Conservation (phyloP, 371 early-diverging fungal genomes). For the Apophysomyces trapeziformis region DNA sequence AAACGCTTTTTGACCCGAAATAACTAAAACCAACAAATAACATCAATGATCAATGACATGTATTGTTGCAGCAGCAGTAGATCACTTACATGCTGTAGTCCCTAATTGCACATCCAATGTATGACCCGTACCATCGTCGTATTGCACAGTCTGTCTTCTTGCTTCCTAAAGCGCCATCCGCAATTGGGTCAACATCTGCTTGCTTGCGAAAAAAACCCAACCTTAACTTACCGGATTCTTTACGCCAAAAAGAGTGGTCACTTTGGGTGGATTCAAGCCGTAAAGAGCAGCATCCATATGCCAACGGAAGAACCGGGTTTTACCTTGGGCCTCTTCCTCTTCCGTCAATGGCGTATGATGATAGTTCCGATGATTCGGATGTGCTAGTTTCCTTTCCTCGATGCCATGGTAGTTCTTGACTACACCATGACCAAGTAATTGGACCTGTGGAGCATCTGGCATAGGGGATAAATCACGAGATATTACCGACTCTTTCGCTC, state of each 20-base stretch:
- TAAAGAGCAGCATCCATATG: conserved; percentile 61
- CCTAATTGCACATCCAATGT: conserved; percentile 53
- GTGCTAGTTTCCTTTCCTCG: conserved; percentile 43
- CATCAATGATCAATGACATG: background rate
- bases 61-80: background rate
- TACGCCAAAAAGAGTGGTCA: conserved; percentile 49
- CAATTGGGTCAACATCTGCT: no score
- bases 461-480: conserved; percentile 52
- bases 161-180: conserved; percentile 29
- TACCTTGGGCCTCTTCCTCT: conserved; percentile 47
- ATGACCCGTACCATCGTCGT: conserved; percentile 48
- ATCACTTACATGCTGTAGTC: conserved; percentile 51
- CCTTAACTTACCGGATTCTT: conserved; percentile 49
- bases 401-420: conserved; percentile 50
- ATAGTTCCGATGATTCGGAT: conserved; percentile 47
- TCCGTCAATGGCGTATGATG: conserved; percentile 39
- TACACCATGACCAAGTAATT: conserved; percentile 47
- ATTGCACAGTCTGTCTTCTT: conserved; percentile 43
- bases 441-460: conserved; percentile 48
- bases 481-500: conserved; percentile 45
- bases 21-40: conserved; percentile 27
- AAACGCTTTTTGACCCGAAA: conserved; percentile 55
- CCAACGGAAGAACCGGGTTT: conserved; percentile 56
- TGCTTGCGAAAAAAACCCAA: background rate
- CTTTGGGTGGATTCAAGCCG: conserved; percentile 49